These are phyloP conservation scores for Ramaria sp. DNA, from an alignment of 768 basidiomycete species.

Conservation along the genomic window DNA sequence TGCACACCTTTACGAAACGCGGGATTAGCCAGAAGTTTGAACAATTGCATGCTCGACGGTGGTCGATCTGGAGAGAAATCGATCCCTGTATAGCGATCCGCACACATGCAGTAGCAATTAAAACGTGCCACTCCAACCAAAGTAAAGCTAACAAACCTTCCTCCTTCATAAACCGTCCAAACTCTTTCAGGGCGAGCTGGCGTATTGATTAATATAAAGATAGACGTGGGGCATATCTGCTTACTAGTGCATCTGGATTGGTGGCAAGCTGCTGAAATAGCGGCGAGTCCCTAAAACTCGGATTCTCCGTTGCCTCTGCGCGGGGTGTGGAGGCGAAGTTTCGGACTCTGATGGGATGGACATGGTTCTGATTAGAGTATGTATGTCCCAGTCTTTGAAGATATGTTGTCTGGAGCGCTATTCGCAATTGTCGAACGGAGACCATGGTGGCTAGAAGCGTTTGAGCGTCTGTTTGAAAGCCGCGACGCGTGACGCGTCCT, in stretches of 20 bases:
- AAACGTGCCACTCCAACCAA: neutral
- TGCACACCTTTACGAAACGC: slow-evolving; percentile 41
- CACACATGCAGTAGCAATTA: neutral
- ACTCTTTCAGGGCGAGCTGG: slow-evolving; percentile 30
- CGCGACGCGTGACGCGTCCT: neutral
- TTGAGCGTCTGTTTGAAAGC: neutral
- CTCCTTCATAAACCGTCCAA: slow-evolving; percentile 36
- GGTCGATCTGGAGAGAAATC: slow-evolving; percentile 32
- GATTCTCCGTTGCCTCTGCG: neutral
- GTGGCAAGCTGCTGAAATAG: slow-evolving; percentile 38
- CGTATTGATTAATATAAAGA: neutral
- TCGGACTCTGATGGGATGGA: neutral
- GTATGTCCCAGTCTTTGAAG: neutral
- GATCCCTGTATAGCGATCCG: slow-evolving; percentile 28
- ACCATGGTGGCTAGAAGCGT: neutral
- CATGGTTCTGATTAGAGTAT: neutral
- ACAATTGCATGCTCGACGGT: slow-evolving; percentile 41
- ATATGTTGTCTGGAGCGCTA: neutral
- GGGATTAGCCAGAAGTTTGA: slow-evolving; percentile 41
- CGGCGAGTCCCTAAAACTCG: slow-evolving; percentile 33
- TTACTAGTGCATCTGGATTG: slow-evolving; percentile 35
- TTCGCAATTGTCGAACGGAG: neutral
- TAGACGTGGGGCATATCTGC: neutral
- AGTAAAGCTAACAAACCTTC: slow-evolving; percentile 26
- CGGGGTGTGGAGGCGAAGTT: neutral